A percentile compares a stretch with the other conserved stretches of the same genome.
These are phyloP conservation scores for Colletotrichum lupini DNA, from an alignment of 2,329 filamentous ascomycete species.

Conservation along the genomic window DNA sequence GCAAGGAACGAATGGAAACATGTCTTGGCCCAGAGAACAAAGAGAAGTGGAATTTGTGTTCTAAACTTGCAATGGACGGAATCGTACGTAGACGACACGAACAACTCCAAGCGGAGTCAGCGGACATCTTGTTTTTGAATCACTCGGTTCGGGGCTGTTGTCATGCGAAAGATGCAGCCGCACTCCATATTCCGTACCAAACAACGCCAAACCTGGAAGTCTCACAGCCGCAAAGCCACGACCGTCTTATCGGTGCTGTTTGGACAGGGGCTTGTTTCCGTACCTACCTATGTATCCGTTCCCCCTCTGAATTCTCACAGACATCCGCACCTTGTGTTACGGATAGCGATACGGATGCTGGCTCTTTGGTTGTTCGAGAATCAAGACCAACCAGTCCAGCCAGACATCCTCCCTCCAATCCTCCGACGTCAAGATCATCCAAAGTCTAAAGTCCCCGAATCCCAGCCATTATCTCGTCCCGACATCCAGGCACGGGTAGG, in stretches of 20 bases:
- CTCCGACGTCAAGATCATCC: background rate
- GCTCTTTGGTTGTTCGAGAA: background rate
- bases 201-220: background rate
- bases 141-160: constrained; percentile 6
- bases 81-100: background rate
- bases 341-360: background rate
- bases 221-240: constrained; percentile 18
- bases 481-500: constrained; percentile 10
- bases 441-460: constrained; percentile 9
- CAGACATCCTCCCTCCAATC: background rate
- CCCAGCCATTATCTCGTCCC: constrained; percentile 21
- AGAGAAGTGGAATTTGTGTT: background rate
- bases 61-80: background rate
- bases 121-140: background rate
- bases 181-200: background rate
- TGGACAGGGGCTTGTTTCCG: constrained; percentile 30
- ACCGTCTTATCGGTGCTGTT: constrained; percentile 16
- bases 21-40: background rate
- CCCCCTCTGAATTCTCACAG: background rate
- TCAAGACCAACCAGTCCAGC: background rate
- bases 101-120: background rate
- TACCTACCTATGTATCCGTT: background rate
- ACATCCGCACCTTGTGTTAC: background rate
- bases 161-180: constrained; percentile 18
- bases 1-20: background rate